These are phyloP conservation scores for Heterobasidion occidentale DNA, from an alignment of 1,284 basidiomycete genomes.

Conservation along the genomic window DNA sequence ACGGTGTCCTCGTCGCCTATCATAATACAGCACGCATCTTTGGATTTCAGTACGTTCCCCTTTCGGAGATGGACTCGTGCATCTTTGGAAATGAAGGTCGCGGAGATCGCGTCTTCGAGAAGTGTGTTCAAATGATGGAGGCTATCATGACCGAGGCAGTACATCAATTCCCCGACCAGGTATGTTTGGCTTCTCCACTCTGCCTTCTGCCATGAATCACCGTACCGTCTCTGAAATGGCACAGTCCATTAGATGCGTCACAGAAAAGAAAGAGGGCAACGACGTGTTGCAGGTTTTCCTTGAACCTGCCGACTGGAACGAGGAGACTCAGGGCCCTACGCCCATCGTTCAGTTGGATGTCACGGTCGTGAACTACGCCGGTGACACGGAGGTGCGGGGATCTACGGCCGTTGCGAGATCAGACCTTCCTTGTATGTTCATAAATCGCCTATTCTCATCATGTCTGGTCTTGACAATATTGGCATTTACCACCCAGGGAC, in stretches of 20 bases:
- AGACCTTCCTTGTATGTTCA: slow-evolving; percentile 16
- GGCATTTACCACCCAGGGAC: slow-evolving; percentile 34
- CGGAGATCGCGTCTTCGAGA: slow-evolving; percentile 73
- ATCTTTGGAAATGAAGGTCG: slow-evolving; percentile 61
- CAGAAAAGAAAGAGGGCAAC: slow-evolving; percentile 41
- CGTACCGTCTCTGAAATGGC: neutral
- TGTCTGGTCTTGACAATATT: neutral
- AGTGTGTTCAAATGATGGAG: slow-evolving; percentile 74
- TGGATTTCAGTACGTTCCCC: slow-evolving; percentile 90
- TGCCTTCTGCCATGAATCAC: no score
- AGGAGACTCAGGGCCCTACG: slow-evolving; percentile 18
- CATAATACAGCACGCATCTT: slow-evolving; percentile 89
- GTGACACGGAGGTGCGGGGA: slow-evolving; percentile 24
- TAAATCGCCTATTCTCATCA: neutral
- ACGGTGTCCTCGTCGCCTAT: slow-evolving; percentile 92
- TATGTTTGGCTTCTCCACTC: slow-evolving; percentile 21
- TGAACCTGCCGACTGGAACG: slow-evolving; percentile 48
- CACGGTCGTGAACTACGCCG: slow-evolving; percentile 24
- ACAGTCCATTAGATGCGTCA: slow-evolving; percentile 53
- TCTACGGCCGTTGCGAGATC: slow-evolving; percentile 23
- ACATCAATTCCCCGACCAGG: slow-evolving; percentile 59
- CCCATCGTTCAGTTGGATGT: slow-evolving; percentile 38
- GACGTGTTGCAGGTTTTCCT: slow-evolving; percentile 55
- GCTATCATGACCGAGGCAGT: slow-evolving; percentile 55
- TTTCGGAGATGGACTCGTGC: slow-evolving; percentile 82